Evolutionary conservation across 2,329 filamentous ascomycete species (phyloP), one percentile per base, ranked within the genome.

Genomic region (Xylaria polymorpha): DNA sequence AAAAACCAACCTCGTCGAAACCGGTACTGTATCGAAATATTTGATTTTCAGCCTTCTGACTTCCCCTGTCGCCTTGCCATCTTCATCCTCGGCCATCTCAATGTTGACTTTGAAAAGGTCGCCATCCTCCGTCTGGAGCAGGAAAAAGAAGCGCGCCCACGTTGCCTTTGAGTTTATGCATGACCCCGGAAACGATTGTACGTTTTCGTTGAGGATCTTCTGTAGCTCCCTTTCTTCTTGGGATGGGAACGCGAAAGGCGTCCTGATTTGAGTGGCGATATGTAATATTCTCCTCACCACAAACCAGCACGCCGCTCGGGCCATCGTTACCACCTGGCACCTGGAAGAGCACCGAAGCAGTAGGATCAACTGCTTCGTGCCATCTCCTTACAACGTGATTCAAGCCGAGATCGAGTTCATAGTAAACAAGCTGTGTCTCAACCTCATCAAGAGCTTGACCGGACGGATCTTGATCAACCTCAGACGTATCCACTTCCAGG

Each of bases 351-450:
- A 97, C 90, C 29, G 93, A 94, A 0, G 96, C 92, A 0, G 93
- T 93, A 60, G 94, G 90, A 78, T 98, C 95, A 6, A 99, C 96
- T 0, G 93, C 89, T 74, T 99, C 96, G 14, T 94, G 92, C 96
- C 96, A 99, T 80, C 94, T 97, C 68, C 95, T 90, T 22, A 99
- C 94, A 44, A 99, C 96, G 78, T 99, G 96, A 76, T 99, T 99
- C 64, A 99, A 83, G 41, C 97, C 97, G 35, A 99, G 87, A 77
- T 99, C 96, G 25, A 99, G 90, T 82, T 98, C 96, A 78, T 99
- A 99, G 82, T 98, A 99, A 0, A 98, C 95, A 35, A 99, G 84
- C 74, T 93, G 90, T 69, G 97, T 98, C 80, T 98, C 94, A 56
- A 93, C 84, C 74, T 97, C 92, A 67, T 92, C 86, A 73, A 91